Base-by-base conservation (phyloP, 345 rosid species). In the Dipteronia dyeriana region DNA sequence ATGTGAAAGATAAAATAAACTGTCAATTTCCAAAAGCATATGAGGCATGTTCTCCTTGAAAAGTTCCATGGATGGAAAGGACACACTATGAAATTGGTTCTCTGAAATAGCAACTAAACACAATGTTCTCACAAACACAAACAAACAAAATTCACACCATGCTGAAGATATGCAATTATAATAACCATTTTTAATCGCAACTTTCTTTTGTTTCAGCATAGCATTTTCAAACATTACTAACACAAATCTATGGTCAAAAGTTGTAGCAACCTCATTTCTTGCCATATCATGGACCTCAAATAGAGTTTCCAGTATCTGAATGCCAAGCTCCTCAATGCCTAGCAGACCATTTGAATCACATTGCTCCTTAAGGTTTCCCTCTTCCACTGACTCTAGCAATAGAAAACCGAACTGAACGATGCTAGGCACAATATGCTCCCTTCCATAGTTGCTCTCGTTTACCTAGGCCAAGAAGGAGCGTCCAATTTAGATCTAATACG, bases 231-330 rank as follows among this genome's bases (percentile, higher is more conserved):
- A 47, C 4, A 9, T 17, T 16, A n/a, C 64, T 54, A 60, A 67
- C 9, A 56, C 4, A 69, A 57, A 11, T 54, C 26, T 45, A 12
- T 10, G 9, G 11, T 63, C 12, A 66, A 70, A 39, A 65, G 77
- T 26, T 49, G 59, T 59, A 80, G 81, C 7, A 75, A 93, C 97
- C 97, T 93, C 96, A 68, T 83, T 93, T 82, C 97, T 89, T 75
- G 96, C 86, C 94, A 93, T 90, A 77, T 90, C 96, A 84, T 93
- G 92, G 80, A 84, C 84, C 85, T 93, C 93, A 82, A 91, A 93
- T 72, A 93, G 82, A 39, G 84, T 87, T 83, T 88, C 89, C 75
- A 93, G 84, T 77, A 93, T 87, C 87, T 88, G 91, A 80, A 90
- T 75, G 61, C 94, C 87, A 68, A 93, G 92, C 80, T 88, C 88